Evolutionary conservation across 169 alveolate genomes (phyloP).

Genomic region (Plasmodium ovale): DNA sequence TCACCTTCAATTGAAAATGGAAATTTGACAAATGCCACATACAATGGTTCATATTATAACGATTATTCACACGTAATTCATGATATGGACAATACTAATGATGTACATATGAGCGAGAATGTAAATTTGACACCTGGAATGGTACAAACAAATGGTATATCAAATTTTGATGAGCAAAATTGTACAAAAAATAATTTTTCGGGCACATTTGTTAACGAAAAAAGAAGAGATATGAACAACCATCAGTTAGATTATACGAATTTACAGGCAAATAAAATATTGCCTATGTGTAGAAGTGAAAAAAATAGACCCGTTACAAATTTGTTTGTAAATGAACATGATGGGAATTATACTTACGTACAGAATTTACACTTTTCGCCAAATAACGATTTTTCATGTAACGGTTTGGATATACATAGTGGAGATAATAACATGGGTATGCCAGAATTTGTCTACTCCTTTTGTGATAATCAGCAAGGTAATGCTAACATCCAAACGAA

Average conservation of each 20-base stretch:
- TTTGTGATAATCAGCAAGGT: too few relatives aligned
- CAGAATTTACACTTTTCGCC: background rate
- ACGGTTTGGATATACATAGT: background rate
- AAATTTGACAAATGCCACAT: too few relatives aligned
- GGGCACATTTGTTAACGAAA: background rate
- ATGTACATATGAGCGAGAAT: too few relatives aligned
- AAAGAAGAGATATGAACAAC: background rate
- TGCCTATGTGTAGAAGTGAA: background rate
- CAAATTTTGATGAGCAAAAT: background rate
- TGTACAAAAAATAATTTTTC: background rate
- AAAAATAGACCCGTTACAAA: background rate
- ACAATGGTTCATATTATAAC: too few relatives aligned
- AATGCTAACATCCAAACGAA: too few relatives aligned
- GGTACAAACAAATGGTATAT: background rate
- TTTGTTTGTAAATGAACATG: background rate
- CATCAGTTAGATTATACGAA: background rate
- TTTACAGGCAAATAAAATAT: background rate
- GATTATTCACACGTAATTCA: too few relatives aligned
- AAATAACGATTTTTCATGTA: too few relatives aligned
- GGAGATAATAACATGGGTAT: background rate
- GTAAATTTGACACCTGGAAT: too few relatives aligned
- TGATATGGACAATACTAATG: too few relatives aligned
- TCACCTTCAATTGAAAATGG: too few relatives aligned
- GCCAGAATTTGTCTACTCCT: background rate
- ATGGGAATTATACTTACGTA: background rate